Evolutionary conservation across 2,329 filamentous ascomycete genomes (phyloP), one percentile per base, ranked within the genome.

Genomic region (Ophiostoma piceae): DNA sequence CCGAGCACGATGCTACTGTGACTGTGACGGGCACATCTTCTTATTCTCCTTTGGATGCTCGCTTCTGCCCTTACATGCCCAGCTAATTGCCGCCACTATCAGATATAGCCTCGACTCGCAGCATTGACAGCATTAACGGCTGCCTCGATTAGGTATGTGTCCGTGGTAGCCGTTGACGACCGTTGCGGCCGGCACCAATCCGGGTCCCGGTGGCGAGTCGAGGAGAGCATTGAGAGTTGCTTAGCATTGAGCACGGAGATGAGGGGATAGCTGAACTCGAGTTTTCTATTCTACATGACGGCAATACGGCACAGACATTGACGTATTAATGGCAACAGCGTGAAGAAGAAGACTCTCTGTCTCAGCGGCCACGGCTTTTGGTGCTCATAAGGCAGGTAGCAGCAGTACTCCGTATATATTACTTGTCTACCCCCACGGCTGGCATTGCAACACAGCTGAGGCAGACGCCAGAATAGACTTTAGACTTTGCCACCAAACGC

Each of bases 1-100:
- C 51, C 51, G 22, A 26, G 51, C 51, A 57, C 51, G 51, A 57
- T 57, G 51, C 51, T 26, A 57, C 51, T 26, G 51, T 57, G 51
- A 57, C n/a, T 57, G 51, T 57, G 51, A 26, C 51, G 5, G 51
- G 11, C 16, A 26, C 26, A n/a, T 57, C 51, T 57, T 26, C 51
- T 57, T 26, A 57, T 26, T 57, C 51, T 26, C 16, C 43, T 47
- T 19, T 19, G 6, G 43, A 47, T 47, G 16, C 7, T 47, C 19
- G 4, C 6, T 47, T 47, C 16, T 47, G 16, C 43, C 16, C 16
- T n/a, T 47, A 47, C 43, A 57, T 26, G 51, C n/a, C 51, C 51
- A n/a, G 43, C 11, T 57, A 57, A 57, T 4, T 57, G 22, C n/a
- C 51, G 51, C 51, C 51, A 7, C 22, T 57, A 57, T 57, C n/a